Base-by-base conservation (phyloP, 306 rosid genomes). In the Vigna reflexopilosa region DNA sequence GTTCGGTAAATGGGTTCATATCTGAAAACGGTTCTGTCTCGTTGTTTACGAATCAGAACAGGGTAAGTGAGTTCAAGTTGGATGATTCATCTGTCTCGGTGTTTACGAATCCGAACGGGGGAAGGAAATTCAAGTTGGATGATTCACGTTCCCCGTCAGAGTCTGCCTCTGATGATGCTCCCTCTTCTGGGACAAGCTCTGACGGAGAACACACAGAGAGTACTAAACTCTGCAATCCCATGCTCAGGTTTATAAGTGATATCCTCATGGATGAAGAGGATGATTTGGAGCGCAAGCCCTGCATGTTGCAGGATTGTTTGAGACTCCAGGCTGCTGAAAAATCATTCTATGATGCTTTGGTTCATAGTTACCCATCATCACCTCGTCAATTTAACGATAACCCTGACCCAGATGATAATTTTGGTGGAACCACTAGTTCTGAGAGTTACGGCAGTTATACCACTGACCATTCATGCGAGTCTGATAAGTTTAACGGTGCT, bases 251-350 rank as follows among this genome's bases (percentile, higher is more conserved):
- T 84, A 88, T 92, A 48, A 87, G 81, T 47, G 95, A 92, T 42
- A 88, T 95, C 16, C 91, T 95, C 14, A 85, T 89, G 90, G 92
- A 88, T 80, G 97, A 93, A 70, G 98, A 95, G 59, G 90, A 89
- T 72, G 85, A 92, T 68, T 83, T 92, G 69, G 96, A 89, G 78
- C 86, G 82, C 8, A 90, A 86, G 67, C 98, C 97, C 38, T 85
- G 89, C 68, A 88, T 89, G 97, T 89, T 93, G 82, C 88, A 83
- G 36, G 93, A 95, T 77, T 96, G 97, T 44, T 79, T 89, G 81
- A 91, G 81, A 13, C 97, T 95, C 44, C 88, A 84, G 63, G 86
- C 76, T 81, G 93, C 98, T 9, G 98, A 95, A 81, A 89, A 89
- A 84, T 89, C 95, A 0, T 95, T 95, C 85, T 95, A 87, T 55